A percentile compares a stretch with the other conserved stretches of the same genome.
These are phyloP conservation scores for Rubus parviflorus DNA, from an alignment of 306 rosid genomes.

Conservation along the genomic window DNA sequence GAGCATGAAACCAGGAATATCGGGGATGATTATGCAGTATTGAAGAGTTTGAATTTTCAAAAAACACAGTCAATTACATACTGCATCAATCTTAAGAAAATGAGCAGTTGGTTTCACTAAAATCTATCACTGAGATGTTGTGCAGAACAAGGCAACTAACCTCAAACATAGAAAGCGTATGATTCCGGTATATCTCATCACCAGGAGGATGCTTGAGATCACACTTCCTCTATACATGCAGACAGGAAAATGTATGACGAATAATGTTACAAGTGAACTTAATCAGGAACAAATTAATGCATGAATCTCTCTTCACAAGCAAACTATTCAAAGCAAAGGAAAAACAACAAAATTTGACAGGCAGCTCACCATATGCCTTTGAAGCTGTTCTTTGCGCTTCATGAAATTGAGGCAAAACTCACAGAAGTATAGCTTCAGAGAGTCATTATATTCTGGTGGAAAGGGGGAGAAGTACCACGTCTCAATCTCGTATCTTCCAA, in stretches of 20 bases:
- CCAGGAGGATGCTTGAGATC: slow-evolving; percentile 99
- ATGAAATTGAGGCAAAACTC: slow-evolving; percentile 99
- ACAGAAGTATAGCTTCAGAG: slow-evolving; percentile 83
- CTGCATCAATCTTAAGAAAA: neutral
- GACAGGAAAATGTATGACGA: slow-evolving; percentile 7
- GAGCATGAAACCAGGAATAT: neutral
- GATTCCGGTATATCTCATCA: slow-evolving; percentile 95
- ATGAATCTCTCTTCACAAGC: slow-evolving; percentile 10
- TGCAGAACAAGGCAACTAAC: slow-evolving; percentile 39
- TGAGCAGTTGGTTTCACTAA: neutral
- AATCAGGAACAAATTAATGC: slow-evolving; percentile 1
- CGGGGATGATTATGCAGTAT: neutral
- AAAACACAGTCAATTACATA: neutral
- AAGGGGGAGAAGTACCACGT: slow-evolving; percentile 99
- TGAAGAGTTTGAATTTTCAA: neutral
- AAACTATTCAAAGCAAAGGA: slow-evolving; percentile 21
- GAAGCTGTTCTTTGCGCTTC: slow-evolving; percentile 99
- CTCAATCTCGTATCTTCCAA: slow-evolving; percentile 99
- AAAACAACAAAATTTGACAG: slow-evolving; percentile 25
- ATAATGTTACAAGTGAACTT: neutral
- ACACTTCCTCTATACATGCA: slow-evolving; percentile 74
- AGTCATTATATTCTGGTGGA: slow-evolving; percentile 96
- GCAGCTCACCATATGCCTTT: slow-evolving; percentile 98
- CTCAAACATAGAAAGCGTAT: slow-evolving; percentile 99
- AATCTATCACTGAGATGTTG: neutral